Evolutionary conservation across 2,329 filamentous ascomycete species (phyloP).

Genomic region (Fusarium dimerum): DNA sequence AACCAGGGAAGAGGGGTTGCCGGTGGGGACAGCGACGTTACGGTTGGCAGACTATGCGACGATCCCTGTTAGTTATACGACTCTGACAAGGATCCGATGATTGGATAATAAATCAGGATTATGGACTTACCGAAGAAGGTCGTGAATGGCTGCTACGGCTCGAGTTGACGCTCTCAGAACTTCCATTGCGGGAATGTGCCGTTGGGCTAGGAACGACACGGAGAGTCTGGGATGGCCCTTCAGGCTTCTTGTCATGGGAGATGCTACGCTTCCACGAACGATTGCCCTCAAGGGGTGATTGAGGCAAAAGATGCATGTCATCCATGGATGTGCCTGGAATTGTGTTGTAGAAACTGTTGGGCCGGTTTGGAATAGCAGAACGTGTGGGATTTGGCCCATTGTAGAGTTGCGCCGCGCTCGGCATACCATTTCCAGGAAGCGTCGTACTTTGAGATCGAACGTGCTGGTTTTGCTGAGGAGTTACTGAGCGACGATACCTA

Average conservation of each 20-base stretch:
- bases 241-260: conserved; percentile 29
- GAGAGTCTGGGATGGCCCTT: conserved; percentile 44
- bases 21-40: conserved; percentile 53
- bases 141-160: conserved; percentile 60
- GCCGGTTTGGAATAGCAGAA: conserved; percentile 43
- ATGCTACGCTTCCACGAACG: conserved; percentile 82
- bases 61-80: conserved; percentile 49
- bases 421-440: conserved; percentile 29
- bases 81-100: conserved; percentile 38
- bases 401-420: conserved; percentile 33
- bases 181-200: conserved; percentile 52
- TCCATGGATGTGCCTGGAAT: conserved; percentile 59
- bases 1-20: conserved; percentile 51
- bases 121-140: conserved; percentile 64
- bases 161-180: conserved; percentile 65
- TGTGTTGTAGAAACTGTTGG: conserved; percentile 55
- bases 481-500: conserved; percentile 69
- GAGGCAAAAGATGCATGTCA: conserved; percentile 66
- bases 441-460: conserved; percentile 39
- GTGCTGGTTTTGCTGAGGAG: conserved; percentile 34
- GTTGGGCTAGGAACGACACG: conserved; percentile 35
- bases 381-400: conserved; percentile 30
- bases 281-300: conserved; percentile 65
- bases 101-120: conserved; percentile 42
- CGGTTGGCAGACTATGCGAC: conserved; percentile 60